Evolutionary conservation across 805 yeast genomes (phyloP).

Genomic region (Starmerella gropengiesseri): DNA sequence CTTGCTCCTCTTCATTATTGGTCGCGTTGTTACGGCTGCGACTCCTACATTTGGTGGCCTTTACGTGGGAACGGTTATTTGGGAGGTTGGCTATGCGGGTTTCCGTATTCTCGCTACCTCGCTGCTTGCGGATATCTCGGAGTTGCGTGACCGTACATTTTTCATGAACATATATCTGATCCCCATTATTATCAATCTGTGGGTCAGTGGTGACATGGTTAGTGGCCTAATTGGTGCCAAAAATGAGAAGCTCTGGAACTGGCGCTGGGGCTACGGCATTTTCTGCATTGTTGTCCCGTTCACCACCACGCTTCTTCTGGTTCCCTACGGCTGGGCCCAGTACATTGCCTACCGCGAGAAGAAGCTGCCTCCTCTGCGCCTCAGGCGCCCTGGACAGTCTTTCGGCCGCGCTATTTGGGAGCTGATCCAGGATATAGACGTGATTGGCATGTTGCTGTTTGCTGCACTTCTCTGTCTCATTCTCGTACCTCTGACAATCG

Average conservation of each 20-base stretch:
- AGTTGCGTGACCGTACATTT: slow-evolving; percentile 58
- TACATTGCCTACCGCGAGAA: slow-evolving; percentile 40
- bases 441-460: slow-evolving; percentile 53
- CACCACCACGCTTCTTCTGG: slow-evolving; percentile 45
- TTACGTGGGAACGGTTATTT: slow-evolving; percentile 54
- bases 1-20: slow-evolving; percentile 46
- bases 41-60: slow-evolving; percentile 46
- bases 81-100: slow-evolving; percentile 53
- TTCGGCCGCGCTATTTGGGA: slow-evolving; percentile 20
- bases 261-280: slow-evolving; percentile 72
- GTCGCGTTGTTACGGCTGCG: slow-evolving; percentile 54
- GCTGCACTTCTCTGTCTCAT: slow-evolving; percentile 50
- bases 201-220: slow-evolving; percentile 50
- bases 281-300: slow-evolving; percentile 70
- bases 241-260: slow-evolving; percentile 24
- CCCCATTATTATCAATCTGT: slow-evolving; percentile 66
- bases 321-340: slow-evolving; percentile 46
- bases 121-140: slow-evolving; percentile 54
- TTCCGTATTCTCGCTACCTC: slow-evolving; percentile 46
- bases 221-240: slow-evolving; percentile 11
- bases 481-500: slow-evolving; percentile 62
- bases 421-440: slow-evolving; percentile 51
- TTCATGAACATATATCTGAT: slow-evolving; percentile 55
- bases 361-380: slow-evolving; percentile 7
- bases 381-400: slow-evolving; percentile 28